phyloP scores from a whole-genome alignment of 2,329 filamentous ascomycete species.

The Alternaria hordeiaustralica region DNA sequence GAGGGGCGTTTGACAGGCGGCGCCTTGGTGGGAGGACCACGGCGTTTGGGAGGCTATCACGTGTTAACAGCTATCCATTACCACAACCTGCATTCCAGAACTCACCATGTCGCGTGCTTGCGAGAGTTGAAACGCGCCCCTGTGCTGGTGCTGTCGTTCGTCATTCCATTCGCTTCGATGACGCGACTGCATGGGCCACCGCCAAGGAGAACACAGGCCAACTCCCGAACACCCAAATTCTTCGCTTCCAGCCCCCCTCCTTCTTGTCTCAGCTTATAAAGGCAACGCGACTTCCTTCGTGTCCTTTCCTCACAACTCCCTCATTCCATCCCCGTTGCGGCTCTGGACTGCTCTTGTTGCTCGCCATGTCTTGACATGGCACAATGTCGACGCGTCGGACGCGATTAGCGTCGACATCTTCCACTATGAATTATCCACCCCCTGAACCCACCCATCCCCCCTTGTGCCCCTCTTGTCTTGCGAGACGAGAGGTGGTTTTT shows the following conservation, averaged over 20 bases:
- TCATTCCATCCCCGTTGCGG: background rate
- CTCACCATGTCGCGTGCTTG: conserved; percentile 27
- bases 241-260: conserved; percentile 3
- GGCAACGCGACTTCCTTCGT: background rate
- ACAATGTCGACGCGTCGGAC: background rate
- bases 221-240: background rate
- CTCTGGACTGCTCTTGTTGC: background rate
- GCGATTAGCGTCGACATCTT: background rate
- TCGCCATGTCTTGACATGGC: background rate
- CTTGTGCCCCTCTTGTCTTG: background rate
- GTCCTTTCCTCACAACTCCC: background rate
- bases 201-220: conserved; percentile 4
- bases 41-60: conserved; percentile 40
- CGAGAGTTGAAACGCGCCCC: background rate
- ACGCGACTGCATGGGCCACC: conserved; percentile 20
- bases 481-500: background rate
- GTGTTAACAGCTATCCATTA: background rate
- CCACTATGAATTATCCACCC: background rate
- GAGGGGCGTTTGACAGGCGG: conserved; percentile 65
- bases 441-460: background rate
- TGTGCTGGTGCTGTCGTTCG: background rate
- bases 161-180: conserved; percentile 19
- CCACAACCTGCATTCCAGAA: background rate
- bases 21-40: conserved; percentile 28
- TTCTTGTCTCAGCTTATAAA: background rate